Conservation (phyloP, 2,329 filamentous ascomycete genomes). For the Akanthomyces lecanii region DNA sequence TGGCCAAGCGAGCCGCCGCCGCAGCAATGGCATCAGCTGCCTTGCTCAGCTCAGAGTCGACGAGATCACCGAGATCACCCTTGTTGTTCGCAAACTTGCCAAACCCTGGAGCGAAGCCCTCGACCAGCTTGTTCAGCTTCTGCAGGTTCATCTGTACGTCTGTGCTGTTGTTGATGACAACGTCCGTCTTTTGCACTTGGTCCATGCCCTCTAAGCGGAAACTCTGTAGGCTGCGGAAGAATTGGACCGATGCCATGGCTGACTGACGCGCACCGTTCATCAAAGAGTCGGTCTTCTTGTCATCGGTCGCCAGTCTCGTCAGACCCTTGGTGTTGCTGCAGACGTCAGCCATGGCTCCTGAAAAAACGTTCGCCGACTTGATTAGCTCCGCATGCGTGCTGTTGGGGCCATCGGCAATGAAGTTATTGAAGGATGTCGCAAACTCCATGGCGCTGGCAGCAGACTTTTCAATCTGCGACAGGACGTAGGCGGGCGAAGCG, state of each 20-base stretch:
- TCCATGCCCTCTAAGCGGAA: slow-evolving; percentile 91
- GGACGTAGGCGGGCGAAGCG: slow-evolving; percentile 86
- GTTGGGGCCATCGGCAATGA: slow-evolving; percentile 93
- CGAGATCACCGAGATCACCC: slow-evolving; percentile 87
- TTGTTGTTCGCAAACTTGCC: slow-evolving; percentile 72
- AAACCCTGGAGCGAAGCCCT: slow-evolving; percentile 84
- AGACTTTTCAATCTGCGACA: slow-evolving; percentile 96
- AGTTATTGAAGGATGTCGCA: slow-evolving; percentile 96
- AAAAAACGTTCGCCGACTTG: slow-evolving; percentile 84
- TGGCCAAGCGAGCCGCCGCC: slow-evolving; percentile 81
- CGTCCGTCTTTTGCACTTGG: slow-evolving; percentile 86
- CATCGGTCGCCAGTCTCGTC: slow-evolving; percentile 85
- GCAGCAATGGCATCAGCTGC: slow-evolving; percentile 94
- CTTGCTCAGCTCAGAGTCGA: slow-evolving; percentile 87
- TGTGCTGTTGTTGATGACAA: slow-evolving; percentile 95
- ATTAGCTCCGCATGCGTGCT: slow-evolving; percentile 88
- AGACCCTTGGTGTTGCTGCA: slow-evolving; percentile 96
- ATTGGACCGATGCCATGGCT: slow-evolving; percentile 82
- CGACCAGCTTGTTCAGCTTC: slow-evolving; percentile 87
- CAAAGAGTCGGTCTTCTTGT: slow-evolving; percentile 87
- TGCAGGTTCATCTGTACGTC: slow-evolving; percentile 94
- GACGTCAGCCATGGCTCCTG: slow-evolving; percentile 87
- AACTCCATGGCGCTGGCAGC: slow-evolving; percentile 94
- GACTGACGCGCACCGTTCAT: slow-evolving; percentile 78
- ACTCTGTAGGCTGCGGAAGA: slow-evolving; percentile 91